A percentile compares a stretch with the other conserved stretches of the same genome.
phyloP scores from a whole-genome alignment of 2,329 filamentous ascomycete genomes.

The Alternaria sp. region DNA sequence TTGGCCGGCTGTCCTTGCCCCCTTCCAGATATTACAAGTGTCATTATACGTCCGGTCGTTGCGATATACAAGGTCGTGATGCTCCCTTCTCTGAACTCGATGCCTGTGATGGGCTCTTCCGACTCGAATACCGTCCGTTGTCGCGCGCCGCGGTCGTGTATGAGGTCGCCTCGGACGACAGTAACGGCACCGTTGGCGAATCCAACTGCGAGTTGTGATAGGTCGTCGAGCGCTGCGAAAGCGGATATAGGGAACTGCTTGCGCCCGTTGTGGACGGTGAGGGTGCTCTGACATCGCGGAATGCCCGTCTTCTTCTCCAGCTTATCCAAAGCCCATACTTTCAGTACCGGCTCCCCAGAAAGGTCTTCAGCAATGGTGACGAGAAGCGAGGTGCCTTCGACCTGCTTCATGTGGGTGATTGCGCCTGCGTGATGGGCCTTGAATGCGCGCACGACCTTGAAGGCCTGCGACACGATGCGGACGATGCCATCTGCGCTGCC shows the following conservation, averaged over 20 bases:
- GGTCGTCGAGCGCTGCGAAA: conserved; percentile 83
- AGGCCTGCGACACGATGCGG: conserved; percentile 83
- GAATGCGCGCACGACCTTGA: conserved; percentile 87
- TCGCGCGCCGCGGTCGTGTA: conserved; percentile 92
- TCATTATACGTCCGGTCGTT: conserved; percentile 86
- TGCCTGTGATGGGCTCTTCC: conserved; percentile 92
- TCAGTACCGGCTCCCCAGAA: conserved; percentile 83
- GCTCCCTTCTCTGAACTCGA: conserved; percentile 72
- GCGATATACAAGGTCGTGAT: conserved; percentile 87
- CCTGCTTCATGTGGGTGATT: conserved; percentile 90
- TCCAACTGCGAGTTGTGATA: conserved; percentile 91
- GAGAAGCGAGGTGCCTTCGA: conserved; percentile 83
- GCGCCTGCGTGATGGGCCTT: conserved; percentile 80
- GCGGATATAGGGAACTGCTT: conserved; percentile 96
- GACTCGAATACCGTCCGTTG: conserved; percentile 96
- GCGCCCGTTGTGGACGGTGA: conserved; percentile 85
- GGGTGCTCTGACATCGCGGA: conserved; percentile 84
- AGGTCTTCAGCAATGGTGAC: conserved; percentile 89
- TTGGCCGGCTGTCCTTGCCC: conserved; percentile 89
- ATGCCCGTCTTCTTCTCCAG: conserved; percentile 90
- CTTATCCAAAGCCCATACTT: conserved; percentile 97
- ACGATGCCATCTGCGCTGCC: conserved; percentile 85
- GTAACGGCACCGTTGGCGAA: conserved; percentile 96
- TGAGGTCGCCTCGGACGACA: conserved; percentile 88
- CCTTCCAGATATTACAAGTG: conserved; percentile 82